Evolutionary conservation across 116 monocot species (phyloP), one percentile per base, ranked within the genome.

Genomic region (Zostera marina): DNA sequence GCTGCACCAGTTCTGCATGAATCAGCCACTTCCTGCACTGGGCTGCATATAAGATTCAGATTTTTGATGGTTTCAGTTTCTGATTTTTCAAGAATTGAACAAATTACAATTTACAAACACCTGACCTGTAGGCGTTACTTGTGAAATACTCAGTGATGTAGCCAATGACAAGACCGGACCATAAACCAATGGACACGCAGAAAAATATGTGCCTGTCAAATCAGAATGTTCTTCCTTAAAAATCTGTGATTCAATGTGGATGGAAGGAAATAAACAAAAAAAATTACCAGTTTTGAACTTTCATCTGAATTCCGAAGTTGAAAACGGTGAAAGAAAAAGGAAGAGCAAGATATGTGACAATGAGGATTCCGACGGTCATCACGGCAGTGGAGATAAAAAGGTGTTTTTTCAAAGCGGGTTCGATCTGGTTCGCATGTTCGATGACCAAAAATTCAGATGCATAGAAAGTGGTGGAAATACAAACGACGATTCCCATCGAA

Each of bases 61-160:
- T n/a, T n/a, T n/a, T n/a, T n/a, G n/a, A n/a, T n/a, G n/a, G n/a
- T n/a, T n/a, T n/a, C n/a, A n/a, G n/a, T n/a, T n/a, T n/a, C n/a
- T n/a, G n/a, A 32, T 32, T 32, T 0, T 32, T 1, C 32, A 32
- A 1, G 32, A 1, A 32, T 32, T 32, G 32, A 32, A 32, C 0
- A 3, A 32, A 32, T 32, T 38, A 3, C 0, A 5, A 3, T 41
- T 40, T 38, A 9, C 24, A 58, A 11, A 47, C 32, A 54, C 13
- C n/a, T n/a, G n/a, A 77, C 82, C 74, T 77, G 62, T 82, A 82
- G 22, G 77, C 82, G 56, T 77, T 82, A 77, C 82, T 82, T 5
- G 84, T 79, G 69, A 60, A 79, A 58, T 84, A 84, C 59, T 84
- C 83, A 38, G 83, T 84, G 51, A 70, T 59, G 43, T 73, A 84